phyloP scores from a whole-genome alignment of 352 stramenopile species.

The Aphanomyces euteiches region DNA sequence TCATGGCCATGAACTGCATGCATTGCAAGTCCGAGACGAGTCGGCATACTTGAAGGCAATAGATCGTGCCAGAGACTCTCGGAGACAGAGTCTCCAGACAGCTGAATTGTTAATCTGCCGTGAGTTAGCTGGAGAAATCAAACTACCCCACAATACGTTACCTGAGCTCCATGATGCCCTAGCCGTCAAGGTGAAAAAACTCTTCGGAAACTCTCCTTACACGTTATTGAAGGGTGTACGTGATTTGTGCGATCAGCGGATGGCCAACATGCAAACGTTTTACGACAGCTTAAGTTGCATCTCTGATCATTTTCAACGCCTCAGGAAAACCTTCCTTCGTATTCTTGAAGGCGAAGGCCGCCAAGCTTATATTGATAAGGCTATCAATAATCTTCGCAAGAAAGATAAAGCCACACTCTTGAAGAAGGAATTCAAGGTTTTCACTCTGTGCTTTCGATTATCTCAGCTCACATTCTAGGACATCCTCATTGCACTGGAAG shows the following conservation, averaged over 20 bases:
- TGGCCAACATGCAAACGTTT: not conserved
- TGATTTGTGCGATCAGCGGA: not conserved
- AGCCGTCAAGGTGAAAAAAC: not conserved
- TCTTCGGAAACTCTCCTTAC: too few relatives aligned
- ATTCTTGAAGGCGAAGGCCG: not conserved
- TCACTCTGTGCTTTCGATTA: not conserved
- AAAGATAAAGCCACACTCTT: not conserved
- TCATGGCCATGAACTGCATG: not conserved
- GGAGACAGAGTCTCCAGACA: not conserved
- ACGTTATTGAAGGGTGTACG: not conserved
- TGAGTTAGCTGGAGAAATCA: slow-evolving; percentile 11
- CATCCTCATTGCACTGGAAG: slow-evolving; percentile 13
- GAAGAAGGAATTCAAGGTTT: not conserved
- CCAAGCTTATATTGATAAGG: not conserved
- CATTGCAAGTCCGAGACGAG: not conserved
- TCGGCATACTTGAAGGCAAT: not conserved
- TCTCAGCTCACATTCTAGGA: not conserved
- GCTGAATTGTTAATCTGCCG: not conserved
- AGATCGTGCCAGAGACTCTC: not conserved
- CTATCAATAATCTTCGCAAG: not conserved
- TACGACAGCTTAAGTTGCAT: not conserved
- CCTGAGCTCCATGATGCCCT: not conserved
- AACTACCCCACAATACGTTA: not conserved
- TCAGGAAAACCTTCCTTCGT: not conserved
- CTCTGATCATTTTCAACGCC: not conserved